A percentile compares a stretch with the other conserved stretches of the same genome.
Evolutionary conservation across 257 asterid species (phyloP).

Genomic region (Phtheirospermum japonicum): DNA sequence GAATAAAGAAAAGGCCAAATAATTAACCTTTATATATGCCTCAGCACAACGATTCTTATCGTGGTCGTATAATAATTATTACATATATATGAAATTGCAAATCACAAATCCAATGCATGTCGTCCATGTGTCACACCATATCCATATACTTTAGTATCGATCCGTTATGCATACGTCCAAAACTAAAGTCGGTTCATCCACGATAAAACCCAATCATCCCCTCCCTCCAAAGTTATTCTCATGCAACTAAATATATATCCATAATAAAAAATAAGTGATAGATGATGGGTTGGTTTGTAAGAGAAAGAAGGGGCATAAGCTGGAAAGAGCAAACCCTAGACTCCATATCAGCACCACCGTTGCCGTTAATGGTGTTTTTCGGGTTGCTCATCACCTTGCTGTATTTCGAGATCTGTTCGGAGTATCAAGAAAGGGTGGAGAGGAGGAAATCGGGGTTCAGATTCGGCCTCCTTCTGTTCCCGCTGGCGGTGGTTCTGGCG

Average conservation of each 20-base stretch:
- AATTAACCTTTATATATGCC: too few species aligned
- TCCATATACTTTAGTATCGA: background rate
- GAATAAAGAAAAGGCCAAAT: too few species aligned
- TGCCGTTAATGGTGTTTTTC: constrained; percentile 46
- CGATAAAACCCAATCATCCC: too few species aligned
- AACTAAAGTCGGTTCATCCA: background rate
- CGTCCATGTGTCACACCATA: too few species aligned
- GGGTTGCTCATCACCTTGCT: constrained; percentile 38
- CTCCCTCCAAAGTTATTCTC: background rate
- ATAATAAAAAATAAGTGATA: background rate
- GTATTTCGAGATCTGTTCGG: constrained; percentile 36
- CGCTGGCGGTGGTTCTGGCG: constrained; percentile 41
- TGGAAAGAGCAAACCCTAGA: constrained; percentile 69
- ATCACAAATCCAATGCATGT: too few species aligned
- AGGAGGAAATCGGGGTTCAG: constrained; percentile 35
- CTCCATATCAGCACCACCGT: constrained; percentile 59
- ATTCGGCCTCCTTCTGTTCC: constrained; percentile 42
- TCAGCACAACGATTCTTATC: too few species aligned
- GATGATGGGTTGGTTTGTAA: constrained; percentile 44
- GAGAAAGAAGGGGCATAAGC: constrained; percentile 50
- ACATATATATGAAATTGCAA: too few species aligned
- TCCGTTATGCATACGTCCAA: background rate
- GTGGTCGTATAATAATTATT: too few species aligned
- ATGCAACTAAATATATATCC: background rate
- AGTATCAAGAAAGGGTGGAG: constrained; percentile 36